Evolutionary conservation across 805 yeast genomes (phyloP).

Genomic region (Metschnikowia shivogae): DNA sequence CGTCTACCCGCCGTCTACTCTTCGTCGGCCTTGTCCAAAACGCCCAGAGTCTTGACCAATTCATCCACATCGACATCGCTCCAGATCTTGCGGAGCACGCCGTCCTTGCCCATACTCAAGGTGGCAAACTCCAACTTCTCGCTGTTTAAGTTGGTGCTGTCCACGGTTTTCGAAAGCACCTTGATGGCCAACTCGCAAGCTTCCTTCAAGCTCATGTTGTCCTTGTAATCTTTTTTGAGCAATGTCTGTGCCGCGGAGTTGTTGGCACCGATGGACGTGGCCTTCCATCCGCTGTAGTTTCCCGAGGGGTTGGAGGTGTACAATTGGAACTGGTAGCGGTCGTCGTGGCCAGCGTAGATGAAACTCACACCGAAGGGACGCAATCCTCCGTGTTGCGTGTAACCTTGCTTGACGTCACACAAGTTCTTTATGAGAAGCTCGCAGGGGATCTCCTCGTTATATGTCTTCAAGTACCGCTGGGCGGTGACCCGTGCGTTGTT

Average conservation of each 20-base stretch:
- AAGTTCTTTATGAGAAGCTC: constrained; percentile 82
- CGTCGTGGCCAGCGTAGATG: constrained; percentile 93
- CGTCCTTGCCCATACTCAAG: constrained; percentile 48
- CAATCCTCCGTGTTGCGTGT: constrained; percentile 97
- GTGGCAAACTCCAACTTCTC: constrained; percentile 95
- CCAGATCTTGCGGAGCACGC: constrained; percentile 71
- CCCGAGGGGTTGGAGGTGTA: constrained; percentile 97
- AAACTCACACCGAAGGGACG: constrained; percentile 98
- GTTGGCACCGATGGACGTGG: constrained; percentile 95
- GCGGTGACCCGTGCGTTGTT: constrained; percentile 82
- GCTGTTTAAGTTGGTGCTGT: constrained; percentile 74
- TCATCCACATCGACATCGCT: constrained; percentile 70
- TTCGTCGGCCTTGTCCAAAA: constrained; percentile 41
- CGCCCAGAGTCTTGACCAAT: constrained; percentile 68
- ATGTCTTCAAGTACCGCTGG: constrained; percentile 78
- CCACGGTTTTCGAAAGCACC: constrained; percentile 92
- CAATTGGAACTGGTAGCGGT: constrained; percentile 82
- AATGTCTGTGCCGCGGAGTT: constrained; percentile 94
- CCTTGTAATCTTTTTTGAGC: constrained; percentile 90
- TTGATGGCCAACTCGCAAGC: constrained; percentile 87
- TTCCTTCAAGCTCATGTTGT: constrained; percentile 64
- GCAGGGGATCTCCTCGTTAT: constrained; percentile 91
- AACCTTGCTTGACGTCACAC: constrained; percentile 94
- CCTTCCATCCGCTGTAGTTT: constrained; percentile 97
- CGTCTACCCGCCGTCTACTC: constrained; percentile 10